Percentiles rank a stretch among this genome's conserved stretches.
Evolutionary conservation across 768 basidiomycete species (phyloP).

Genomic region (Tephrocybe sp.): DNA sequence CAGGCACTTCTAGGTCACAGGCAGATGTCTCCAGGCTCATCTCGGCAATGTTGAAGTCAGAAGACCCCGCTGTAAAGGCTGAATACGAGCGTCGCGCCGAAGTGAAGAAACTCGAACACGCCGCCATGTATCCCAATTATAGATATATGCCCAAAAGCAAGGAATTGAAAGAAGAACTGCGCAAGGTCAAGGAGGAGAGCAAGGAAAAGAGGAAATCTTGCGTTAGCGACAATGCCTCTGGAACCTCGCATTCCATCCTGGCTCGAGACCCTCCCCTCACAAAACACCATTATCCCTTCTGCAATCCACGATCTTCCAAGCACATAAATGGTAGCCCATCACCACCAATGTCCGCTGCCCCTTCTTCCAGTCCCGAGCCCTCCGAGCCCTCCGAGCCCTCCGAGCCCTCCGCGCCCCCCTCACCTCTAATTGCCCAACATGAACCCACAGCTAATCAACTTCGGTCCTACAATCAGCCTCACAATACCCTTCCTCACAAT

Average conservation of each 20-base stretch:
- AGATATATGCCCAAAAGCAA: slow-evolving; percentile 55
- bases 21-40: slow-evolving; percentile 65
- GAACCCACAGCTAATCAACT: background rate
- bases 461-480: slow-evolving; percentile 10
- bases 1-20: slow-evolving; percentile 44
- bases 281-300: slow-evolving; percentile 16
- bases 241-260: slow-evolving; percentile 1
- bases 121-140: slow-evolving; percentile 50
- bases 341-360: slow-evolving; percentile 49
- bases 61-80: slow-evolving; percentile 41
- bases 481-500: background rate
- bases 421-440: background rate
- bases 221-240: background rate
- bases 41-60: slow-evolving; percentile 60
- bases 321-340: slow-evolving; percentile 45
- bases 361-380: slow-evolving; percentile 38
- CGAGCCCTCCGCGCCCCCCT: slow-evolving; percentile 12
- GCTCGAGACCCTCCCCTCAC: slow-evolving; percentile 9
- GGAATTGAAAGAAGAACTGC: slow-evolving; percentile 39
- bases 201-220: slow-evolving; percentile 10
- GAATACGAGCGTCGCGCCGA: slow-evolving; percentile 55
- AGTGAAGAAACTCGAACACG: slow-evolving; percentile 49
- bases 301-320: slow-evolving; percentile 21
- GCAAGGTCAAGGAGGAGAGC: slow-evolving; percentile 35
- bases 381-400: slow-evolving; percentile 9